phyloP scores from a whole-genome alignment of 176 grass and related monocot species.

The Olyra latifolia region DNA sequence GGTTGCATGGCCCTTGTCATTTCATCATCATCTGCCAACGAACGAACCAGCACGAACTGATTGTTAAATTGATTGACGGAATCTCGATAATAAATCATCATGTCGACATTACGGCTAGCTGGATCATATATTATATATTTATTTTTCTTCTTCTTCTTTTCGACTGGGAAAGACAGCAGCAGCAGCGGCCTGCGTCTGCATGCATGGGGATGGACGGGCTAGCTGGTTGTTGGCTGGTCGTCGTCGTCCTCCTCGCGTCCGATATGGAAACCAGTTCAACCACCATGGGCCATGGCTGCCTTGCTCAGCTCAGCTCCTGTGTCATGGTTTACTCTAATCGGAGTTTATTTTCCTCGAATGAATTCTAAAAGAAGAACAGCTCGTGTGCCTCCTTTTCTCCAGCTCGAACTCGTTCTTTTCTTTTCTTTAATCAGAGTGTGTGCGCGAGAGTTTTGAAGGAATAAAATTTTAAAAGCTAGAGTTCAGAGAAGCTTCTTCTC shows the following conservation, averaged over 20 bases:
- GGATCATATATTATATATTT: not conserved
- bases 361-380: no score
- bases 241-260: not conserved
- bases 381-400: not conserved
- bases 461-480: no score
- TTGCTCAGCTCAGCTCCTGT: not conserved
- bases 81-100: not conserved
- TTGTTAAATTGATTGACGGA: not conserved
- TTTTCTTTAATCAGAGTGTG: no score
- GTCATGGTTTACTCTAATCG: not conserved
- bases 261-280: conserved; percentile 24
- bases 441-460: no score
- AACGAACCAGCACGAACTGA: not conserved
- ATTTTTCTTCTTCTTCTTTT: not conserved
- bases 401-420: no score
- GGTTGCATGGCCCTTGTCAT: not conserved
- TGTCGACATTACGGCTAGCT: not conserved
- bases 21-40: no score
- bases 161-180: not conserved
- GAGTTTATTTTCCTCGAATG: no score
- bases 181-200: not conserved
- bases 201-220: not conserved
- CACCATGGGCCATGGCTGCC: not conserved
- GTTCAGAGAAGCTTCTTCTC: no score
- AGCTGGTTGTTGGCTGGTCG: not conserved